Percentiles rank a stretch among this genome's conserved stretches.
phyloP scores from a whole-genome alignment of 176 grass and related monocot species.

The Thalia dealbata region DNA sequence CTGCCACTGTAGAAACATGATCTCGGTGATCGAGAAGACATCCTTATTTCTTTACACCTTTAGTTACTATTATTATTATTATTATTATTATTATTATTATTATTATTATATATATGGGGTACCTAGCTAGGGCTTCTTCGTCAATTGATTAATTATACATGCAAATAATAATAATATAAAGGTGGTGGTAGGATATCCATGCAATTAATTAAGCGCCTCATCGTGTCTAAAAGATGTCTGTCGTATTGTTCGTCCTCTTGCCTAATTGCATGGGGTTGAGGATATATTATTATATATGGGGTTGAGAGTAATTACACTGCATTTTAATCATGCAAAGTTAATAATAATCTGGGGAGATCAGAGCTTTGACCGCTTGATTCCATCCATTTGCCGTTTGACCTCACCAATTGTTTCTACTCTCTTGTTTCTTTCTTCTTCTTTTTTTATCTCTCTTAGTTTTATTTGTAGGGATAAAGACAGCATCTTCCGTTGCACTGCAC shows the following conservation, averaged over 20 bases:
- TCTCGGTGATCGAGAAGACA: constrained; percentile 53
- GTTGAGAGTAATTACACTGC: no score
- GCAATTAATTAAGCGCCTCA: constrained; percentile 27
- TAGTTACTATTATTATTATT: no score
- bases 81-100: no score
- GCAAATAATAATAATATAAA: constrained; percentile 16
- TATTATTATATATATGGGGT: no score
- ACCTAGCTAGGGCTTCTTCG: no score
- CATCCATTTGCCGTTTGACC: not conserved
- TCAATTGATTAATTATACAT: no score
- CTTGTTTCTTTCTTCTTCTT: no score
- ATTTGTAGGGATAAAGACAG: no score
- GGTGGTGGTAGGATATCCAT: constrained; percentile 62
- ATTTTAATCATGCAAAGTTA: constrained; percentile 7
- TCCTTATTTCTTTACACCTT: no score
- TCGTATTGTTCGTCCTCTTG: constrained; percentile 63
- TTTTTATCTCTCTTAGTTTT: no score
- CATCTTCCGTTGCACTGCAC: no score
- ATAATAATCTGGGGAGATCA: constrained; percentile 6
- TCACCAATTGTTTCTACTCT: not conserved
- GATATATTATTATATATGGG: not conserved
- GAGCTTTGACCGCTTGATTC: not conserved
- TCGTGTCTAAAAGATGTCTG: constrained; percentile 84
- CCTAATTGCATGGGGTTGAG: constrained; percentile 4
- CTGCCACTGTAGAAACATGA: constrained; percentile 54